These are phyloP conservation scores for Penicillium decumbens DNA, from an alignment of 2,329 filamentous ascomycete species.

Conservation along the genomic window DNA sequence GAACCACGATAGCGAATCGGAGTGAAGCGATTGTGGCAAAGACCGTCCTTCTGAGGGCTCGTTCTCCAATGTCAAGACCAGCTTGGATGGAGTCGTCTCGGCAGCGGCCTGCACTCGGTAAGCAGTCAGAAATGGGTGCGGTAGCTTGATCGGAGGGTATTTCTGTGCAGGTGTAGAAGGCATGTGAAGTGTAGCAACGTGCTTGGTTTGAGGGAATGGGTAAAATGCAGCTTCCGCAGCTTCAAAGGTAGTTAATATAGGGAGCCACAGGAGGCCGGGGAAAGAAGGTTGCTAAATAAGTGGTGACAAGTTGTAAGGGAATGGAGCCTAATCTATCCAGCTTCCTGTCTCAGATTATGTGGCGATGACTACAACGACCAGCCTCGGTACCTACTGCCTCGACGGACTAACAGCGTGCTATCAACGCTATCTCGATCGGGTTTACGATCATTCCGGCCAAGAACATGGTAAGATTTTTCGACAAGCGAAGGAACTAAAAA, in stretches of 20 bases:
- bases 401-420: not conserved
- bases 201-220: not conserved
- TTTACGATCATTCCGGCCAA: not conserved
- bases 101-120: conserved; percentile 37
- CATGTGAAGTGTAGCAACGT: conserved; percentile 1
- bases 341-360: not conserved
- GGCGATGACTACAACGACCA: not conserved
- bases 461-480: not conserved
- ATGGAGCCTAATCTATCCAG: not conserved
- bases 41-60: conserved; percentile 28
- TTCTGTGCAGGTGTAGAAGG: conserved; percentile 9
- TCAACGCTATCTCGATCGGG: not conserved
- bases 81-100: conserved; percentile 25
- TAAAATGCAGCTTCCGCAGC: not conserved
- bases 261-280: not conserved
- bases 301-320: not conserved
- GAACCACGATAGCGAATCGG: conserved; percentile 36
- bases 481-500: conserved; percentile 6
- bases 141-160: conserved; percentile 44
- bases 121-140: conserved; percentile 46
- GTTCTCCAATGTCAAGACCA: conserved; percentile 34
- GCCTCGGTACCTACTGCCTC: not conserved
- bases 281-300: not conserved
- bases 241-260: not conserved
- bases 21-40: conserved; percentile 39